Percentiles rank a stretch among this genome's conserved stretches.
phyloP scores from a whole-genome alignment of 1,284 basidiomycete genomes.

The Afroboletus lepidellus region DNA sequence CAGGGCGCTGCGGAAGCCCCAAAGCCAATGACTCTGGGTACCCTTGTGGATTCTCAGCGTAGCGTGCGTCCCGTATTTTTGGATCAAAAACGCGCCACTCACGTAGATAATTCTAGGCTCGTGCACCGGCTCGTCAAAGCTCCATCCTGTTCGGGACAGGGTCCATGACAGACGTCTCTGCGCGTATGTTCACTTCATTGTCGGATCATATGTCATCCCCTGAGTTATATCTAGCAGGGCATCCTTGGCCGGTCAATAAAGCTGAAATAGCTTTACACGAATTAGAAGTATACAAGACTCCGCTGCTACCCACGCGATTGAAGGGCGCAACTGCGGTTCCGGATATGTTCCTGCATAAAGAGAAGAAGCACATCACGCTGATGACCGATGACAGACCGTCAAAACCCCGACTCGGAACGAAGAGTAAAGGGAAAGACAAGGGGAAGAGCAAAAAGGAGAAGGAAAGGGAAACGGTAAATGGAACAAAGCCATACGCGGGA shows the following conservation, averaged over 20 bases:
- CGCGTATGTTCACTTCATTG: constrained; percentile 23
- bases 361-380: constrained; percentile 51
- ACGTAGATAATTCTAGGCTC: constrained; percentile 35
- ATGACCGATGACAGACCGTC: constrained; percentile 53
- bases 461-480: constrained; percentile 39
- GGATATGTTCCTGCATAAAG: constrained; percentile 63
- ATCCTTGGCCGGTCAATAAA: constrained; percentile 42
- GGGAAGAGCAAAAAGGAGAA: constrained; percentile 32
- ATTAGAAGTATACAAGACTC: constrained; percentile 73
- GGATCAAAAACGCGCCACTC: constrained; percentile 2
- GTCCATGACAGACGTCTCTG: constrained; percentile 35
- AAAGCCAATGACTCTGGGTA: constrained; percentile 54
- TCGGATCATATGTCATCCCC: not conserved
- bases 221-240: constrained; percentile 27
- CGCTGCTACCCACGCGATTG: constrained; percentile 66
- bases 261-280: constrained; percentile 67
- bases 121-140: constrained; percentile 48
- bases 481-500: constrained; percentile 70
- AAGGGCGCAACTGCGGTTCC: constrained; percentile 51
- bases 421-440: constrained; percentile 32
- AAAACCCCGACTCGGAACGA: constrained; percentile 36
- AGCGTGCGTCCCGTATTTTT: constrained; percentile 40
- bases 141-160: constrained; percentile 47
- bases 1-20: constrained; percentile 32
- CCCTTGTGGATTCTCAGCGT: constrained; percentile 56